Evolutionary conservation across 345 rosid species (phyloP).

Genomic region (Eucalyptus shirleyi): DNA sequence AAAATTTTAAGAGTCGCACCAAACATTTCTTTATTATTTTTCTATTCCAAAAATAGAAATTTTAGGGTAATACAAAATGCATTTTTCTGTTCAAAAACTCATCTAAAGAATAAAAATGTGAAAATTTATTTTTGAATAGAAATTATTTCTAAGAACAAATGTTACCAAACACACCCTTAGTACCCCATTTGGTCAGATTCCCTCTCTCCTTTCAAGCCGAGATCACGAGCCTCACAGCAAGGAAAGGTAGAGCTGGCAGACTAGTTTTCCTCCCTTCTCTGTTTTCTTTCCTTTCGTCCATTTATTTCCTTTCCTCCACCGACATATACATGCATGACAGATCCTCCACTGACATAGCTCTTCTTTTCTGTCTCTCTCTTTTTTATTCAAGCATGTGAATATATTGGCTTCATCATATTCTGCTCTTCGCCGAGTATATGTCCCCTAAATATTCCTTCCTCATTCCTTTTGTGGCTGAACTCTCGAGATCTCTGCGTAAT

Average conservation of each 20-base stretch:
- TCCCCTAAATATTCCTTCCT: background rate
- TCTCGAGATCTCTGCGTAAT: background rate
- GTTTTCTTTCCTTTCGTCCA: background rate
- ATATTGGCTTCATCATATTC: background rate
- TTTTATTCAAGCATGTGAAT: background rate
- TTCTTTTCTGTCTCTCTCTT: background rate
- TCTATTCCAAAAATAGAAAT: no score
- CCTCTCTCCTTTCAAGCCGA: background rate
- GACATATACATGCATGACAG: background rate
- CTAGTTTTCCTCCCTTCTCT: background rate
- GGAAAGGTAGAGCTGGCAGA: background rate
- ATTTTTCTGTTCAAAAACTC: no score
- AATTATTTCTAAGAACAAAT: no score
- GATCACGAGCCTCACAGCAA: background rate
- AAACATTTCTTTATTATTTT: no score
- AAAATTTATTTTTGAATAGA: no score
- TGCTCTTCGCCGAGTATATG: background rate
- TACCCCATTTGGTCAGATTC: background rate
- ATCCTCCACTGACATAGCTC: background rate
- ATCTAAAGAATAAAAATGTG: no score
- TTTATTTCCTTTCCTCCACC: background rate
- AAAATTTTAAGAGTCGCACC: background rate
- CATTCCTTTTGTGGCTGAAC: background rate
- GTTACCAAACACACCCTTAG: background rate
- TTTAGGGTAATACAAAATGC: background rate